Evolutionary conservation across 2,329 filamentous ascomycete genomes (phyloP).

Genomic region (Colletotrichum liaoningense): DNA sequence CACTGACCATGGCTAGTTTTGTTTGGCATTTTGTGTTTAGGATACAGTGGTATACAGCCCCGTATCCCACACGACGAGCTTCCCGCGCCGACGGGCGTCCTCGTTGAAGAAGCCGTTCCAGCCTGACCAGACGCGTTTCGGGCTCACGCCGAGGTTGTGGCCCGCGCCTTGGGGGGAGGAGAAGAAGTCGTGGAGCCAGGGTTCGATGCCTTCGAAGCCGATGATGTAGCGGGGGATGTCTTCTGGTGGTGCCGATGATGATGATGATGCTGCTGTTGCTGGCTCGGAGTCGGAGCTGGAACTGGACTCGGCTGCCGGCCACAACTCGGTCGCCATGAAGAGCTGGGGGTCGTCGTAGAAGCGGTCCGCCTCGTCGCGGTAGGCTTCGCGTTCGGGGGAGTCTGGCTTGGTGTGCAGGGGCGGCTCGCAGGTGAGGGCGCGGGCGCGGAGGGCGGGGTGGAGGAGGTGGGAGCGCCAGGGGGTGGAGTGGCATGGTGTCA

Average conservation of each 20-base stretch:
- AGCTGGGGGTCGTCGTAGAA: conserved; percentile 78
- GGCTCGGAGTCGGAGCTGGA: background rate
- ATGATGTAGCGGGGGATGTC: conserved; percentile 68
- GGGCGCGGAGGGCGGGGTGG: conserved; percentile 78
- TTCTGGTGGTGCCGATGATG: conserved; percentile 34
- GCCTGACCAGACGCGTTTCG: conserved; percentile 64
- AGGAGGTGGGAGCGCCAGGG: conserved; percentile 93
- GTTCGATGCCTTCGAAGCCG: conserved; percentile 70
- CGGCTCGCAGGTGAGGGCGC: conserved; percentile 91
- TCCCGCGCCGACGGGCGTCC: conserved; percentile 67
- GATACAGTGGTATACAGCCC: conserved; percentile 44
- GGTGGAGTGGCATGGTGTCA: conserved; percentile 96
- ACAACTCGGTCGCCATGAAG: conserved; percentile 70
- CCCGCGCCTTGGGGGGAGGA: conserved; percentile 49
- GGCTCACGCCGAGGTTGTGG: conserved; percentile 49
- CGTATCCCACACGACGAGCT: conserved; percentile 71
- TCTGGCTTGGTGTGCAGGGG: conserved; percentile 75
- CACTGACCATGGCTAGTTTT: background rate
- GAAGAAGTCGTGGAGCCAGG: conserved; percentile 58
- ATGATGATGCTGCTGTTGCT: background rate
- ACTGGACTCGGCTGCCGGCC: conserved; percentile 43
- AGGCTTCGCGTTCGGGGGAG: conserved; percentile 70
- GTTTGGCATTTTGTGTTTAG: background rate
- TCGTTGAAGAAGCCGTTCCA: conserved; percentile 74
- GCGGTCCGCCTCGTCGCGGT: conserved; percentile 89